Evolutionary conservation across 345 rosid genomes (phyloP), one percentile per base, ranked within the genome.

Genomic region (Boechera divaricarpa): DNA sequence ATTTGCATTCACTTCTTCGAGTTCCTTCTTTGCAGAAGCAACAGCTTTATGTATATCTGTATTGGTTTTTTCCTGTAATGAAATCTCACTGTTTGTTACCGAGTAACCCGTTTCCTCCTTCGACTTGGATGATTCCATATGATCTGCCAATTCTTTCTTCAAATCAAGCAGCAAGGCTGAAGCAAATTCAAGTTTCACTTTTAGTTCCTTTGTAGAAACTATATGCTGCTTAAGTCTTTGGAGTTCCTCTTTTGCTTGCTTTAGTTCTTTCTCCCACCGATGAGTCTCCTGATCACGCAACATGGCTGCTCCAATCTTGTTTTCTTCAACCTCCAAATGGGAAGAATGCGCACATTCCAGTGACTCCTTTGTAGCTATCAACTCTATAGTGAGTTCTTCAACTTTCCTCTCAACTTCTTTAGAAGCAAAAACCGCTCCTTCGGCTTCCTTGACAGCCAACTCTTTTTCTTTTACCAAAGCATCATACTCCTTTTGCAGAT

Each of bases 301-400:
- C 88, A 92, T 79, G 38, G 91, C 87, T 32, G 95, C 95, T 68
- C 97, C 97, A 7, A 94, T 83, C 71, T 91, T 90, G 68, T 83
- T 87, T 41, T 92, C 98, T 86, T 94, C 98, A 2, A 98, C 98
- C 74, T 94, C 97, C 83, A 94, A 69, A 80, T 92, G 97, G 21
- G 97, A 85, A 65, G 97, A 90, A 78, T 94, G 98, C 5, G 98
- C 94, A 55, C 92, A 88, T 76, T 92, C 97, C 51, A 92, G 73
- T 48, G 92, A 77, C 81, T 94, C 94, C 76, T 90, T 94, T 24
- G 91, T 69, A 62, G 95, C 85, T 77, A 94, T 90, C 79, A 94
- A 66, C 83, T 92, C 98, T 72, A 92, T 92, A 2, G 90, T 92
- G 72, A 90, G 88, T 41, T 87, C 98, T 81, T 94, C 98, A 63